phyloP scores from a whole-genome alignment of 108 stramenopile genomes.

The Epithemia pelagica region DNA sequence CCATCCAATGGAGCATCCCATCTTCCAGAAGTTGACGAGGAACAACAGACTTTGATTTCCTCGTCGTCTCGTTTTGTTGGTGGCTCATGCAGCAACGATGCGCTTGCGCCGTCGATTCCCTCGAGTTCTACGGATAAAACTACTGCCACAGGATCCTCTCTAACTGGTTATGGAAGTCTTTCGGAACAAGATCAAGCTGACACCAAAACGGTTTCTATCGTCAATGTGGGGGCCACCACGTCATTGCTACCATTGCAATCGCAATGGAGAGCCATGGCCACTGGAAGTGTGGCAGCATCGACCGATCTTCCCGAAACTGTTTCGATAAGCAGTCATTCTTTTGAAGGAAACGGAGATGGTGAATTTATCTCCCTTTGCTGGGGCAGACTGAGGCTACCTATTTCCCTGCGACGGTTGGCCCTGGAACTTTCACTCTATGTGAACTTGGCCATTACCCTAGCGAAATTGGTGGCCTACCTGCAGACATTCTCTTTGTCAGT shows the following conservation, averaged over 20 bases:
- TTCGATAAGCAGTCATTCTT: not conserved
- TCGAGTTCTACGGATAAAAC: too few relatives aligned
- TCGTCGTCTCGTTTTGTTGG: too few relatives aligned
- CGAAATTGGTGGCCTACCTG: constrained; percentile 75
- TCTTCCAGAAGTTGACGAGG: too few relatives aligned
- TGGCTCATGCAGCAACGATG: too few relatives aligned
- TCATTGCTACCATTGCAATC: not conserved
- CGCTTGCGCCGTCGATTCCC: too few relatives aligned
- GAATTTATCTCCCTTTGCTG: not conserved
- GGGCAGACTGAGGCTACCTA: not conserved
- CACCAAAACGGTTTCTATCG: not conserved
- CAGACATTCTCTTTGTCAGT: constrained; percentile 76
- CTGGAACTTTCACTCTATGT: constrained; percentile 69
- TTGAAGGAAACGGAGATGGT: not conserved
- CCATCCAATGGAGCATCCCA: too few relatives aligned
- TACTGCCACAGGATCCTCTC: too few relatives aligned
- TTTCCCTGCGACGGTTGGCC: constrained; percentile 51
- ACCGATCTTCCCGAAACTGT: not conserved
- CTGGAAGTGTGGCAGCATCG: not conserved
- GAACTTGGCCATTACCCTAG: constrained; percentile 72
- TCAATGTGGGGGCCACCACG: not conserved
- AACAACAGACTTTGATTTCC: too few relatives aligned
- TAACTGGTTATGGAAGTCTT: not conserved
- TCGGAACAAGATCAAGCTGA: not conserved
- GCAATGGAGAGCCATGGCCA: not conserved